Percentiles rank a stretch among this genome's conserved stretches.
Evolutionary conservation across 345 rosid genomes (phyloP).

Genomic region (Rubroshorea leprosula): DNA sequence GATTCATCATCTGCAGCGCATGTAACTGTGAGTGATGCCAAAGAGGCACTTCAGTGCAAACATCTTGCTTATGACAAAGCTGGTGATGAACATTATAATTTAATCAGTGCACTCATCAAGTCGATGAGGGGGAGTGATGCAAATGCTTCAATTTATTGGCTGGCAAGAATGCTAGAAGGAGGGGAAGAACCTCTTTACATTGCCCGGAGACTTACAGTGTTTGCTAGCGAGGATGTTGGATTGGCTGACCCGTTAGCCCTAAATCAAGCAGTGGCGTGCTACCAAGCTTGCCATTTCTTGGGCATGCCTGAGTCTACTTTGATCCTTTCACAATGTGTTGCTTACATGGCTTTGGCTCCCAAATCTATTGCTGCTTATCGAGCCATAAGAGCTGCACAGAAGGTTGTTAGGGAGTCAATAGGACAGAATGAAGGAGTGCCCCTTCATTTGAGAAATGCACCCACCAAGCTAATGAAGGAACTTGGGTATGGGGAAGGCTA

Average conservation of each 20-base stretch:
- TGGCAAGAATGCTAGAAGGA: conserved; percentile 78
- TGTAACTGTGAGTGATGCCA: conserved; percentile 57
- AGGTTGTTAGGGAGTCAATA: conserved; percentile 56
- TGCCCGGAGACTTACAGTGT: conserved; percentile 68
- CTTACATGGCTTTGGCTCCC: conserved; percentile 77
- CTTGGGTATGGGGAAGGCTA: conserved; percentile 76
- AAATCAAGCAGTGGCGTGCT: conserved; percentile 76
- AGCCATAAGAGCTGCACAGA: conserved; percentile 65
- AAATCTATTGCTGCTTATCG: conserved; percentile 65
- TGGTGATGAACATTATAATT: conserved; percentile 80
- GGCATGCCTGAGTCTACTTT: conserved; percentile 87
- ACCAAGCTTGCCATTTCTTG: conserved; percentile 84
- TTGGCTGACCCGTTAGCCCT: conserved; percentile 76
- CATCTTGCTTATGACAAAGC: conserved; percentile 76
- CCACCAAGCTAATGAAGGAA: conserved; percentile 77
- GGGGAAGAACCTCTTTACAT: conserved; percentile 89
- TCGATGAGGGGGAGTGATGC: conserved; percentile 81
- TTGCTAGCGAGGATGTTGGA: conserved; percentile 86
- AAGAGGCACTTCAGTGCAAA: conserved; percentile 78
- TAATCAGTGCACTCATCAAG: conserved; percentile 81
- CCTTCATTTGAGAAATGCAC: conserved; percentile 76
- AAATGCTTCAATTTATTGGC: conserved; percentile 77
- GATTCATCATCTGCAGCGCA: conserved; percentile 7
- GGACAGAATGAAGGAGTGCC: conserved; percentile 89
- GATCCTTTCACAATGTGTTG: conserved; percentile 68